Base-by-base conservation (phyloP, 2,329 filamentous ascomycete species). In the Amylocarpus encephaloides region DNA sequence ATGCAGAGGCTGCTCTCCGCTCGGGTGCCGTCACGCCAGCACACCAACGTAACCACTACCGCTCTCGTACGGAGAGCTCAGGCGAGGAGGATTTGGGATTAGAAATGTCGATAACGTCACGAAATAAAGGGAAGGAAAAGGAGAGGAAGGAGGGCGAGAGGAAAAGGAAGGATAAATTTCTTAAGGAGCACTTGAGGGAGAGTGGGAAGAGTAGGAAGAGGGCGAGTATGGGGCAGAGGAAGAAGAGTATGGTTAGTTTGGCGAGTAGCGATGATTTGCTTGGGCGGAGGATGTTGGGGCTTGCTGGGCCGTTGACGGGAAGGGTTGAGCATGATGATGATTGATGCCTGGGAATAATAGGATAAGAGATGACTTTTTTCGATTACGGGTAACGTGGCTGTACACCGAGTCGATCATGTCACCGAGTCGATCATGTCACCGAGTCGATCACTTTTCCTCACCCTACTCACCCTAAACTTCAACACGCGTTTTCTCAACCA, bases 31-130 rank as follows among this genome's bases (percentile, higher is more conserved):
- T 50, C 1, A 54, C 53, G 5, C 58, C 55, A 43, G 50, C 15
- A 45, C 10, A 49, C 40, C 35, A 26, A n/a, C 38, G 29, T 16
- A 22, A 38, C 35, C 61, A 63, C 34, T 50, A 56, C 10, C 51
- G 60, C 49, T 39, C 38, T 38, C 55, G 43, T 15, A 59, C 50
- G 1, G 62, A 65, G 47, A 64, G 61, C 40, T 63, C 59, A 10
- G 87, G 82, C 0, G 88, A 93, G 32, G 90, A 95, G 56, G 90
- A 94, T 46, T 71, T 74, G 16, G 87, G 88, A 3, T 67, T 96
- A 9, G 91, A 95, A 68, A 95, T 95, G 73, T 82, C 78, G 59
- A 79, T 84, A 73, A 78, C 75, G 42, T 48, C 54, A n/a, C 54
- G 58, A 44, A 46, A 35, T 19, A 57, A 63, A 53, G 53, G 50